Percentiles rank a stretch among this genome's conserved stretches.
phyloP scores from a whole-genome alignment of 2,329 filamentous ascomycete species.

The Fusarium nygamai region DNA sequence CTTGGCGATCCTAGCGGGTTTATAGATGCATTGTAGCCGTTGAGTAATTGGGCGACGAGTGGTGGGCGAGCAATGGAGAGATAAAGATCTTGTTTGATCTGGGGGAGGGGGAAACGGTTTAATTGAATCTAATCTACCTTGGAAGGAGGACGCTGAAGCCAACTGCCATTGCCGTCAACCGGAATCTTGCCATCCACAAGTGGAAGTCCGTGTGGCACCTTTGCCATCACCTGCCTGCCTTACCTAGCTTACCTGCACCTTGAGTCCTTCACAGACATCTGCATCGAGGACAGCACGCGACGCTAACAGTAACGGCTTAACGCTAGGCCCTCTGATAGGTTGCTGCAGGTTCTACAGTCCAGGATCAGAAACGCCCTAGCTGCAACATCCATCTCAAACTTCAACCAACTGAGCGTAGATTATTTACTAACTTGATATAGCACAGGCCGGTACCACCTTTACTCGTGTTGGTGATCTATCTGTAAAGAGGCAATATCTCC shows the following conservation, averaged over 20 bases:
- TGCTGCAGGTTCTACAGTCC: background rate
- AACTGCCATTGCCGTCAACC: constrained; percentile 6
- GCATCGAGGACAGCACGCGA: constrained; percentile 13
- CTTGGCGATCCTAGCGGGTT: constrained; percentile 23
- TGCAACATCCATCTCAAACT: constrained; percentile 11
- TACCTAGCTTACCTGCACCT: background rate
- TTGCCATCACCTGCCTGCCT: constrained; percentile 23
- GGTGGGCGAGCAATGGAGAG: background rate
- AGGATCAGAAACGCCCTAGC: constrained; percentile 16
- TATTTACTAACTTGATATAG: constrained; percentile 25
- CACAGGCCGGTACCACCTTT: constrained; percentile 2
- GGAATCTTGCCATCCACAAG: constrained; percentile 9
- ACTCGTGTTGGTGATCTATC: background rate
- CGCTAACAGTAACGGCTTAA: constrained; percentile 26
- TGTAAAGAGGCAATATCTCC: background rate
- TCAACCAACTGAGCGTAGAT: constrained; percentile 17
- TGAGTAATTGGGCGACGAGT: background rate
- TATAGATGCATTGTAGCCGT: background rate
- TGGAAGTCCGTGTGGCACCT: constrained; percentile 21
- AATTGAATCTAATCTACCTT: background rate
- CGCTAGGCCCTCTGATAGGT: constrained; percentile 12
- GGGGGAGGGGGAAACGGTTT: background rate
- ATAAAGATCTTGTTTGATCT: constrained; percentile 9
- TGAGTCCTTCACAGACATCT: background rate
- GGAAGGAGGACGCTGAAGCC: constrained; percentile 12